Percentiles rank a stretch among this genome's conserved stretches.
These are phyloP conservation scores for Fusarium marasasianum DNA, from an alignment of 2,329 filamentous ascomycete species.

Conservation along the genomic window DNA sequence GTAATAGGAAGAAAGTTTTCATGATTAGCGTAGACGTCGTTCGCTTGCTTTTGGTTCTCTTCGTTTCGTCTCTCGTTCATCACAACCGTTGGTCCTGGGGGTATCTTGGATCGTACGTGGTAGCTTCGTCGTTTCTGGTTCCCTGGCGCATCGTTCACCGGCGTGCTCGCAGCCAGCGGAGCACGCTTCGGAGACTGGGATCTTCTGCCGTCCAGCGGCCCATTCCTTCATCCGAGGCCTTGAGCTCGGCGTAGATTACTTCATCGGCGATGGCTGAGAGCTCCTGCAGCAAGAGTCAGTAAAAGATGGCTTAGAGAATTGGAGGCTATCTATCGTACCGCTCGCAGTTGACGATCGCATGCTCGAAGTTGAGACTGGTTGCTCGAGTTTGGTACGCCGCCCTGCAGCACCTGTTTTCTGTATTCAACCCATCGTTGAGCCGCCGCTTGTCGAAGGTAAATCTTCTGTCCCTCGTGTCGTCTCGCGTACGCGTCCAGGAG, in stretches of 20 bases:
- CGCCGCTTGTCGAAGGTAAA: conserved; percentile 68
- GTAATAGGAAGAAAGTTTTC: conserved; percentile 16
- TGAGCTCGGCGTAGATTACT: conserved; percentile 64
- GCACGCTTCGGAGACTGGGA: conserved; percentile 65
- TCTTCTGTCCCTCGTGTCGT: conserved; percentile 72
- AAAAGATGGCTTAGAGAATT: background rate
- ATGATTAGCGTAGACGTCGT: conserved; percentile 24
- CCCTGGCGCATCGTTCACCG: conserved; percentile 23
- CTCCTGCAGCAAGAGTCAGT: conserved; percentile 51
- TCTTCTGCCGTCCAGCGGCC: conserved; percentile 72
- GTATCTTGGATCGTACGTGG: conserved; percentile 28
- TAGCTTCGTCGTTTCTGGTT: conserved; percentile 15
- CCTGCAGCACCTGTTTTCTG: conserved; percentile 63
- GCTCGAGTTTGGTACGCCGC: conserved; percentile 57
- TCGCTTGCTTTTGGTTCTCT: conserved; percentile 8
- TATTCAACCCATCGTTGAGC: conserved; percentile 68
- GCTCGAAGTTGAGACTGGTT: conserved; percentile 60
- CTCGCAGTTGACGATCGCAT: conserved; percentile 66
- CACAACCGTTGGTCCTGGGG: conserved; percentile 13
- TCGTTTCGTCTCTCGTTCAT: conserved; percentile 29
- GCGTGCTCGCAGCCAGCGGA: conserved; percentile 64
- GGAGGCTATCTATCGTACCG: conserved; percentile 56
- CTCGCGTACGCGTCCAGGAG: conserved; percentile 68
- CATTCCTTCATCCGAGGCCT: conserved; percentile 61
- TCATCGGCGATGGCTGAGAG: conserved; percentile 68